Evolutionary conservation across 495 filamentous ascomycete genomes (phyloP), one percentile per base, ranked within the genome.

Genomic region (Neurospora pannonica): DNA sequence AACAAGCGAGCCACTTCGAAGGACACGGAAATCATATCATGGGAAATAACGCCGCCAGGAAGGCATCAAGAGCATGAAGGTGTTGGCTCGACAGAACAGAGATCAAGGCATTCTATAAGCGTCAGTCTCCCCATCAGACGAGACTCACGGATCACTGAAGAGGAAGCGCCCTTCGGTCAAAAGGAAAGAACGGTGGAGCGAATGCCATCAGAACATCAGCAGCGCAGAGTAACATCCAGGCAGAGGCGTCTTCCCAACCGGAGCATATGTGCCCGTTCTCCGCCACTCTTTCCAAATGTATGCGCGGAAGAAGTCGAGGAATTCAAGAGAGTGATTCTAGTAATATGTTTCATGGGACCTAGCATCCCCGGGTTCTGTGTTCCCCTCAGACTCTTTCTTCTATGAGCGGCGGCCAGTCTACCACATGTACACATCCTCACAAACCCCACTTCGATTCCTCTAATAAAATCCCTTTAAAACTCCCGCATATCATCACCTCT

Each of bases 401-500:
- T 46, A 15, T 10, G 54, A 67, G 54, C 7, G 15, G 54, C 28
- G 15, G 54, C 28, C 54, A 19, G 54, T 71, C 24, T 43, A 19
- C 24, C 43, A 60, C 82, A 84, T 84, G 70, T 84, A 84, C 28
- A 36, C 48, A 36, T 62, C 19, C 11, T 48, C 72, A 71, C 28
- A 5, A 48, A 13, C 39, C 46, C 70, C 13, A n/a, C 40, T 31
- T 17, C 31, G 4, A 24, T 71, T 36, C 43, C 11, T 62, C 24
- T 54, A 31, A 62, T 28, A 21, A 46, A n/a, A 28, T 6, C 46
- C 34, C 9, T 74, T 81, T 88, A 97, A 79, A 82, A 96, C 82
- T 99, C 95, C 9, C 80, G 77, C 77, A 97, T 88, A 28, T 89
- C 86, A 81, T 99, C 94, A 34, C 92, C 94, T 79, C 87, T 92